A percentile compares a stretch with the other conserved stretches of the same genome.
These are phyloP conservation scores for Heritiera littoralis DNA, from an alignment of 345 rosid species.

Conservation along the genomic window DNA sequence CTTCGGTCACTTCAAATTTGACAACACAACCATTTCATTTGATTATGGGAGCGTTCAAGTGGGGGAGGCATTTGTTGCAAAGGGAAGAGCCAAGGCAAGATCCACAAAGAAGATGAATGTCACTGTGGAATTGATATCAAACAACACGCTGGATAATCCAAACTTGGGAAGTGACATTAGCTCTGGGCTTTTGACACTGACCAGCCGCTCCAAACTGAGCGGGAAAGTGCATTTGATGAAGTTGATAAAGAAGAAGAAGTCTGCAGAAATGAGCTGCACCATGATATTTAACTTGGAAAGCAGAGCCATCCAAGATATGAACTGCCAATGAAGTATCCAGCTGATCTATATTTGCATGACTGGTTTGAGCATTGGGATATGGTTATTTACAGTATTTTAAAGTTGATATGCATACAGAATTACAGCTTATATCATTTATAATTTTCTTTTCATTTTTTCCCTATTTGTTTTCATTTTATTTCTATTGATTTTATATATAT, in stretches of 20 bases:
- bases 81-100: constrained; percentile 35
- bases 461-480: background rate
- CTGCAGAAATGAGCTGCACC: no score
- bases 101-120: constrained; percentile 26
- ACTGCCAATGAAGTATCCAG: no score
- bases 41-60: constrained; percentile 21
- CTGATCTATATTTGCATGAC: no score
- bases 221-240: constrained; percentile 39
- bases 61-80: constrained; percentile 32
- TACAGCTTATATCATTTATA: background rate
- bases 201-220: constrained; percentile 25
- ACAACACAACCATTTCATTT: constrained; percentile 24
- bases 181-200: constrained; percentile 41
- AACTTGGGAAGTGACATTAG: constrained; percentile 30
- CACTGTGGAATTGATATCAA: constrained; percentile 27
- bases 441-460: background rate
- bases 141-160: background rate
- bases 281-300: no score
- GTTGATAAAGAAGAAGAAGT: constrained; percentile 31
- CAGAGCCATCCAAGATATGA: no score
- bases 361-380: no score
- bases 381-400: background rate
- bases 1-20: constrained; percentile 42
- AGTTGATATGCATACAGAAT: background rate
- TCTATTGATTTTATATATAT: background rate